Conservation (phyloP, 2,329 filamentous ascomycete species). For the Aspergillus sp. region DNA sequence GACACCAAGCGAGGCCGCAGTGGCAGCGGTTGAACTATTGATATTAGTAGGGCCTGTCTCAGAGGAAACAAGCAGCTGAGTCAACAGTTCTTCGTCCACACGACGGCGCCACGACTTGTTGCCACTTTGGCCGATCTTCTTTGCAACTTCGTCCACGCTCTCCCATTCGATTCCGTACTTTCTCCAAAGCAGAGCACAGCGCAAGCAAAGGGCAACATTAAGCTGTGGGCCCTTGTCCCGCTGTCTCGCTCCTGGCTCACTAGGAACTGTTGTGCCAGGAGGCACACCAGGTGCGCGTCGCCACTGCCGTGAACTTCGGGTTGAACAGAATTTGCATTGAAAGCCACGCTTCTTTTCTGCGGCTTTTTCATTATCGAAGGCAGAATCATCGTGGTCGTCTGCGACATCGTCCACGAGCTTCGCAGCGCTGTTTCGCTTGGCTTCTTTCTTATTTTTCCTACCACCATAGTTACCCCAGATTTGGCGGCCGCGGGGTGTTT, state of each 20-base stretch:
- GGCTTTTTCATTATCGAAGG: conserved; percentile 89
- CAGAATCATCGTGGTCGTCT: conserved; percentile 89
- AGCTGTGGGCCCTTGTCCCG: conserved; percentile 77
- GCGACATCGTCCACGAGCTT: conserved; percentile 91
- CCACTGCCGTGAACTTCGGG: conserved; percentile 82
- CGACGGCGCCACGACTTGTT: conserved; percentile 83
- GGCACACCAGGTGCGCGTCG: conserved; percentile 78
- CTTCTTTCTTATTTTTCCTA: conserved; percentile 86
- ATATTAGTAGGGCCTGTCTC: conserved; percentile 45
- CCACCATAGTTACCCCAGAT: conserved; percentile 89
- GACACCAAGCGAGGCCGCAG: conserved; percentile 45
- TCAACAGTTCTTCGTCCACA: conserved; percentile 80
- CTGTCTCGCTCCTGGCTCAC: conserved; percentile 63
- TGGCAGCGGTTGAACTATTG: conserved; percentile 42
- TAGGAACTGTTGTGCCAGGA: conserved; percentile 67
- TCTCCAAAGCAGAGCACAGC: conserved; percentile 91
- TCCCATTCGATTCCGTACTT: conserved; percentile 97
- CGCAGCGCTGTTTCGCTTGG: conserved; percentile 62
- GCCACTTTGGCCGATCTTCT: conserved; percentile 77
- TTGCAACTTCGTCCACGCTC: conserved; percentile 84
- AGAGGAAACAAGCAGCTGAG: conserved; percentile 46
- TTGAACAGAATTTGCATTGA: conserved; percentile 89
- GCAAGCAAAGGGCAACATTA: conserved; percentile 80
- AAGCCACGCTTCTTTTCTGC: conserved; percentile 76
- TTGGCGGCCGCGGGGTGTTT: conserved; percentile 77